Percentiles rank a stretch among this genome's conserved stretches.
phyloP scores from a whole-genome alignment of 192 early-diverging fungal genomes.

The Linnemannia exigua region DNA sequence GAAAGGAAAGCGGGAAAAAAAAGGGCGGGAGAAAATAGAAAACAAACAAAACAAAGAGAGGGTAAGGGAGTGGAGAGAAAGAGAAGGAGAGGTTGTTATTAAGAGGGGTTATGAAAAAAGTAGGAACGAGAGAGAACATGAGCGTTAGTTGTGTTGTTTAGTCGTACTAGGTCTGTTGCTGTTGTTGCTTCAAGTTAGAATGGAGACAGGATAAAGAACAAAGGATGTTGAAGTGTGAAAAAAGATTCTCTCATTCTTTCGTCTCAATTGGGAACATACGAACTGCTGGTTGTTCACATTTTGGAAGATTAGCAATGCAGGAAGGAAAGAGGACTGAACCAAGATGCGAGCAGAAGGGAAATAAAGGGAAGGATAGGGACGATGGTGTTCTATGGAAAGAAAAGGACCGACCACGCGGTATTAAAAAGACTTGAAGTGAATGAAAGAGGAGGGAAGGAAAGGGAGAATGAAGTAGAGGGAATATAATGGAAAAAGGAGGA shows the following conservation, averaged over 20 bases:
- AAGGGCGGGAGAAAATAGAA: neutral
- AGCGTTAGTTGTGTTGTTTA: neutral
- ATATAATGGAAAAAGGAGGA: neutral
- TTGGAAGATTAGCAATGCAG: constrained; percentile 8
- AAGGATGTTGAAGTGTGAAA: no score
- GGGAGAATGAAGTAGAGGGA: neutral
- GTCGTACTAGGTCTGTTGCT: neutral
- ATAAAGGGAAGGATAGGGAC: neutral
- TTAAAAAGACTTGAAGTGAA: neutral
- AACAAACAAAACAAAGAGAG: constrained; percentile 7
- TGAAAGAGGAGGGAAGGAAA: neutral
- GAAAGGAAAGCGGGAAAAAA: neutral
- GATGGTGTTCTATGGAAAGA: neutral
- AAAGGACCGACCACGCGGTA: neutral
- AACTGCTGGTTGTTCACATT: neutral
- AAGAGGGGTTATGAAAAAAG: neutral
- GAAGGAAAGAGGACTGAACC: neutral
- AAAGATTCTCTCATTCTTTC: neutral
- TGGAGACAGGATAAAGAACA: no score
- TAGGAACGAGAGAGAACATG: neutral
- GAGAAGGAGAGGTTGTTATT: neutral
- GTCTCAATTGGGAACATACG: no score
- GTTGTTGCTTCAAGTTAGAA: neutral
- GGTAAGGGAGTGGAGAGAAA: neutral
- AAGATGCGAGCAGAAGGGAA: neutral